phyloP scores from a whole-genome alignment of 495 filamentous ascomycete species.

The Penicillium pancosmium region DNA sequence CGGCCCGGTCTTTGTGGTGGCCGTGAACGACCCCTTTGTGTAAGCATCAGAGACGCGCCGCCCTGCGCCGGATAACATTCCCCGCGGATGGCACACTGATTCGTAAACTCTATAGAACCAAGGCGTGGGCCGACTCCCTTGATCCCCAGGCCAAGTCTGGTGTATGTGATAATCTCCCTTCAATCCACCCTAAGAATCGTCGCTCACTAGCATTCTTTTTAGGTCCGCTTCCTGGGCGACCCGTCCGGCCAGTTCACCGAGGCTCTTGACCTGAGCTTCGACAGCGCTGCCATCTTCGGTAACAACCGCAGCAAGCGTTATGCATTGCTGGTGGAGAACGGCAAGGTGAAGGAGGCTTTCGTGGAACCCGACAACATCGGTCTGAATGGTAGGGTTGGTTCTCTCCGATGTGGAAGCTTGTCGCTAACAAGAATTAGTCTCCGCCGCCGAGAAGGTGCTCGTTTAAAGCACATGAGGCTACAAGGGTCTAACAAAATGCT shows the following conservation, averaged over 20 bases:
- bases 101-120: slow-evolving; percentile 59
- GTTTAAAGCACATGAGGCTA: slow-evolving; percentile 39
- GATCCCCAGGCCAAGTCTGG: slow-evolving; percentile 72
- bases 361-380: slow-evolving; percentile 96
- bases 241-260: slow-evolving; percentile 81
- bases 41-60: slow-evolving; percentile 44
- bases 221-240: slow-evolving; percentile 91
- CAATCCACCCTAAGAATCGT: not conserved
- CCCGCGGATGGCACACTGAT: not conserved
- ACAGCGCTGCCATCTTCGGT: slow-evolving; percentile 82
- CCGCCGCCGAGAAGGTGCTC: slow-evolving; percentile 73
- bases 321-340: slow-evolving; percentile 75
- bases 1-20: slow-evolving; percentile 81
- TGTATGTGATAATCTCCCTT: slow-evolving; percentile 53
- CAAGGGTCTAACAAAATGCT: not conserved
- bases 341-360: slow-evolving; percentile 73
- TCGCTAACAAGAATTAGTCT: slow-evolving; percentile 49
- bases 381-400: slow-evolving; percentile 64
- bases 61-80: not conserved
- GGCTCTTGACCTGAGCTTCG: slow-evolving; percentile 82
- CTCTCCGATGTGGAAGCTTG: slow-evolving; percentile 1
- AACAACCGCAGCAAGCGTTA: slow-evolving; percentile 87
- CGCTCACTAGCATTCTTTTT: slow-evolving; percentile 10
- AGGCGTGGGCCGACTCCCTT: slow-evolving; percentile 77
- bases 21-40: slow-evolving; percentile 96